Percentiles rank a stretch among this genome's conserved stretches.
phyloP scores from a whole-genome alignment of 768 basidiomycete genomes.

The Stropharia rugosoannulata region DNA sequence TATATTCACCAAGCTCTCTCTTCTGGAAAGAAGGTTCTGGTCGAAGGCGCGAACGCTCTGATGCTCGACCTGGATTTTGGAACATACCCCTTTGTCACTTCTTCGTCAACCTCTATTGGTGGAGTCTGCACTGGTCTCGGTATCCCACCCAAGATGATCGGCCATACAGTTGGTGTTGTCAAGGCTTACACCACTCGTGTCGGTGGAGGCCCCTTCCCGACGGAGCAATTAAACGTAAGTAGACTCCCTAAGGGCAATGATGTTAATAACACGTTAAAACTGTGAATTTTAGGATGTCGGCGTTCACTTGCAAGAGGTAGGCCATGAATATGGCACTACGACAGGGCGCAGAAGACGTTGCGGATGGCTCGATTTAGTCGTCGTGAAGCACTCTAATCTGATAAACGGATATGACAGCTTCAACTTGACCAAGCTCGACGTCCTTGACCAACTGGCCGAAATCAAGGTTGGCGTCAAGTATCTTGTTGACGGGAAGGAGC shows the following conservation, averaged over 20 bases:
- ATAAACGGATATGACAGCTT: slow-evolving; percentile 95
- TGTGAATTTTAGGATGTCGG: slow-evolving; percentile 63
- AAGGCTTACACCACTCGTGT: slow-evolving; percentile 99
- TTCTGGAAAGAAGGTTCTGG: slow-evolving; percentile 76
- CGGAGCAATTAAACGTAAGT: slow-evolving; percentile 87
- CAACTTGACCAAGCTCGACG: slow-evolving; percentile 96
- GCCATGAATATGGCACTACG: slow-evolving; percentile 87
- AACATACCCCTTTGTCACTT: slow-evolving; percentile 97
- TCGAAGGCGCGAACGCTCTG: slow-evolving; percentile 97
- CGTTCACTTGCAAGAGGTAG: slow-evolving; percentile 89
- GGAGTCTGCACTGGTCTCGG: slow-evolving; percentile 98
- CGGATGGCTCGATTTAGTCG: slow-evolving; percentile 97
- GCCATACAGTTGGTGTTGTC: slow-evolving; percentile 87
- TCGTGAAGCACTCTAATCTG: slow-evolving; percentile 86
- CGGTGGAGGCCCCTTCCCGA: slow-evolving; percentile 98
- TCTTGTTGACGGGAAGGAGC: slow-evolving; percentile 69
- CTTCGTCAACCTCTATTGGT: slow-evolving; percentile 89
- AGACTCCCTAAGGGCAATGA: background rate
- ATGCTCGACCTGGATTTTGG: slow-evolving; percentile 99
- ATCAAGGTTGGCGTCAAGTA: slow-evolving; percentile 90
- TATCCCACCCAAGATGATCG: slow-evolving; percentile 87
- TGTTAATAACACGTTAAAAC: background rate
- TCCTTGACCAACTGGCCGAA: slow-evolving; percentile 81
- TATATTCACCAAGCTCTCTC: slow-evolving; percentile 83
- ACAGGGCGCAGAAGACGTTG: slow-evolving; percentile 92